Evolutionary conservation across 371 early-diverging fungal genomes (phyloP).

Genomic region (Circinella umbellata): DNA sequence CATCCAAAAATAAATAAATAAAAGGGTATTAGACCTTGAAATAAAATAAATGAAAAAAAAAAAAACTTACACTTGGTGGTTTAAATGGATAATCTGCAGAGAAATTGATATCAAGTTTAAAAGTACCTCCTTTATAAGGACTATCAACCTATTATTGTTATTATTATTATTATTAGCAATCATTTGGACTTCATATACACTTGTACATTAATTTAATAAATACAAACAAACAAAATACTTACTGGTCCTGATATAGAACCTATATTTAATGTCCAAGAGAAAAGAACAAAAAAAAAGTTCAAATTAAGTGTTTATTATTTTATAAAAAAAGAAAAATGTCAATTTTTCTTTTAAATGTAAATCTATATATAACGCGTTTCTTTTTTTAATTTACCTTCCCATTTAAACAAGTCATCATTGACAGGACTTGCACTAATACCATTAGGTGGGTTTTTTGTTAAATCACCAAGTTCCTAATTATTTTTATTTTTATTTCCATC

Average conservation of each 20-base stretch:
- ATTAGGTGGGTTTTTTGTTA: conserved; percentile 70
- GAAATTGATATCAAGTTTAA: conserved; percentile 82
- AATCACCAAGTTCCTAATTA: conserved; percentile 71
- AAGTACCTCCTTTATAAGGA: conserved; percentile 87
- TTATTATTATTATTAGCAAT: neutral
- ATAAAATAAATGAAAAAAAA: no score
- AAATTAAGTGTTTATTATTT: no score
- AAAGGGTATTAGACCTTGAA: no score
- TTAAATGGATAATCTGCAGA: conserved; percentile 92
- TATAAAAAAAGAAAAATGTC: no score
- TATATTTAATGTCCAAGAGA: neutral
- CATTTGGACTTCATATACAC: no score
- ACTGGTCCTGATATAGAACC: conserved; percentile 39
- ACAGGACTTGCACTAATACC: conserved; percentile 71
- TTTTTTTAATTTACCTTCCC: conserved; percentile 61
- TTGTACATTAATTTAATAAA: neutral
- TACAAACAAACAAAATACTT: conserved; percentile 18
- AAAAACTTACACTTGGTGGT: conserved; percentile 76
- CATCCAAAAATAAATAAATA: neutral
- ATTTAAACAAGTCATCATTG: conserved; percentile 72
- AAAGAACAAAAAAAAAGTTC: neutral
- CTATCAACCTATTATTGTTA: conserved; percentile 42
- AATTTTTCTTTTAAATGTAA: no score
- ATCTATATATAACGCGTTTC: no score
- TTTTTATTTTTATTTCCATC: no score